Evolutionary conservation across 495 filamentous ascomycete species (phyloP).

Genomic region (Thozetella sp.): DNA sequence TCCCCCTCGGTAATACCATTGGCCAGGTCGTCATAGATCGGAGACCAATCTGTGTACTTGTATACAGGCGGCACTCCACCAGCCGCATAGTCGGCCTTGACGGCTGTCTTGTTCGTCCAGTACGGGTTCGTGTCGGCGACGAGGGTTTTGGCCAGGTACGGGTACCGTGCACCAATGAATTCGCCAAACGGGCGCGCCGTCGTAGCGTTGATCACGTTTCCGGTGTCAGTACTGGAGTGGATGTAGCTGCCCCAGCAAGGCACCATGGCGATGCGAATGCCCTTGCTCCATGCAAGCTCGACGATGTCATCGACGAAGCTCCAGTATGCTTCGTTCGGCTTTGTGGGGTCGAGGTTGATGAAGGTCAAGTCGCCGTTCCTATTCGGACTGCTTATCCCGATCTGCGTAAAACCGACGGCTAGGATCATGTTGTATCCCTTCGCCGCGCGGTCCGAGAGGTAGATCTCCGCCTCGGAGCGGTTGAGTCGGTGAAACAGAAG

Average conservation of each 20-base stretch:
- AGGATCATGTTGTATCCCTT: constrained; percentile 2
- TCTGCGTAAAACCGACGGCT: background rate
- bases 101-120: constrained; percentile 3
- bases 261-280: constrained; percentile 2
- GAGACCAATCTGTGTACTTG: background rate
- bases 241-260: constrained; percentile 3
- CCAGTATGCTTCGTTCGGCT: constrained; percentile 1
- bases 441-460: background rate
- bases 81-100: background rate
- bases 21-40: constrained; percentile 3
- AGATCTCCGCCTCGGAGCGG: background rate
- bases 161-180: background rate
- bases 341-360: background rate
- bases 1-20: background rate
- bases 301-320: background rate
- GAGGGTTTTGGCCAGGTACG: constrained; percentile 3
- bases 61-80: background rate
- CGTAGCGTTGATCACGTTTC: background rate
- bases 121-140: constrained; percentile 4
- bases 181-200: background rate
- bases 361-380: constrained; percentile 2
- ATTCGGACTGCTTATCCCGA: background rate
- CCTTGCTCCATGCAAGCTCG: background rate
- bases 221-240: background rate
- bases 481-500: constrained; percentile 2